These are phyloP conservation scores for Lepidium campestre DNA, from an alignment of 441 rosid species.

Conservation along the genomic window DNA sequence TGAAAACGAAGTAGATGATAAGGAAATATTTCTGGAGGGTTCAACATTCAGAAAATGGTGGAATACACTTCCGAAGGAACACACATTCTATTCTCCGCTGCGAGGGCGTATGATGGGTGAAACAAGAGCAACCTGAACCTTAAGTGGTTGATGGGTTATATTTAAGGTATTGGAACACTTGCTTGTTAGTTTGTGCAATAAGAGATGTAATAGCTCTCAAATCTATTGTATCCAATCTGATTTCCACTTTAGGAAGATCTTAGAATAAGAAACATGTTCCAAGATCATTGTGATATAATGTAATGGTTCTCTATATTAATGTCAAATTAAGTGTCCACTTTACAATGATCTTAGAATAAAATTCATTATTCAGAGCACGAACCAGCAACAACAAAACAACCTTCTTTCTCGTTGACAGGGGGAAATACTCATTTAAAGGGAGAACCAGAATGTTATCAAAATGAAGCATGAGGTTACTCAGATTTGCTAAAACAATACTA, in stretches of 20 bases:
- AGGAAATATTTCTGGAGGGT: constrained; percentile 40
- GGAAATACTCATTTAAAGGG: neutral
- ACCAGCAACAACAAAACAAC: neutral
- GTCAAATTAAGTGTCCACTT: constrained; percentile 12
- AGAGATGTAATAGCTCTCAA: neutral
- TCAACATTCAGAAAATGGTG: constrained; percentile 56
- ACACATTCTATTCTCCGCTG: constrained; percentile 25
- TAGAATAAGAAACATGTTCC: neutral
- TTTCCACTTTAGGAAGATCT: constrained; percentile 7
- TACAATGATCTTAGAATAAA: neutral
- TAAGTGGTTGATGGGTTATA: neutral
- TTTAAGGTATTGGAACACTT: constrained; percentile 3
- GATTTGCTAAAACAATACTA: neutral
- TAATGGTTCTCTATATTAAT: neutral
- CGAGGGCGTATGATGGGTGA: neutral
- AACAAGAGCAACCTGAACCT: neutral
- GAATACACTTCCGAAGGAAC: constrained; percentile 29
- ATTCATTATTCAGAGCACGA: neutral
- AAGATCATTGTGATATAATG: constrained; percentile 12
- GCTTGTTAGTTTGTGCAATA: neutral
- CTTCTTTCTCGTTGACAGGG: neutral
- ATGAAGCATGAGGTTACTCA: neutral
- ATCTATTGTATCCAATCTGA: neutral
- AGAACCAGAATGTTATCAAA: neutral
- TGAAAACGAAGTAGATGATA: constrained; percentile 13